Base-by-base conservation (phyloP, 495 filamentous ascomycete species). In the Emericellopsis terricola region DNA sequence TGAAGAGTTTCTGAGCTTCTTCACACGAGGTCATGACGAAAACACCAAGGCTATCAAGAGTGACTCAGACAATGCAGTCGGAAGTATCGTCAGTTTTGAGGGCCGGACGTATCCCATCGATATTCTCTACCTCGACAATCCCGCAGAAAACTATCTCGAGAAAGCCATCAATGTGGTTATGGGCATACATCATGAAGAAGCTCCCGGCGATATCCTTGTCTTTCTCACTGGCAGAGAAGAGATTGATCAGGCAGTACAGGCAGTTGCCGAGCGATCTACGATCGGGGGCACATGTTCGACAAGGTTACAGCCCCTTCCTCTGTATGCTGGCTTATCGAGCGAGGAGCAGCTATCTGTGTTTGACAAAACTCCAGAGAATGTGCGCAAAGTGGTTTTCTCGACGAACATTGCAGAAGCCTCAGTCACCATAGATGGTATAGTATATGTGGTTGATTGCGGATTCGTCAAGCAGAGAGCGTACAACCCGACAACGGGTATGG, bases 371-470 rank as follows among this genome's bases (percentile, higher is more conserved):
- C 81, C 82, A 8, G 78, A 81, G 41, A 84, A 85, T 41, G 78
- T 74, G 15, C 64, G 89, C 10, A 97, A 96, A 50, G 81, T 94
- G 20, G 79, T 97, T 29, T 74, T 97, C 39, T 83, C 81, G 3
- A 96, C 89, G 30, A 96, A 96, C 50, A 94, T 97, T 41, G 83
- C 89, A 21, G 89, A 97, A 58, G 91, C 89, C 14, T 87, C 79
- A 0, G 73, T 97, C 11, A 97, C 89, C 6, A 93, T 97, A 29
- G 79, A 91, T 37, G 85, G 83, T 4, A 82, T 96, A 41, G 73
- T 83, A 30, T 96, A 86, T 46, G 87, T 97, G 13, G 67, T 96
- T 33, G 89, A 97, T 51, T 78, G 73, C 29, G 89, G 91, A 7
- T 94, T 81, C 47, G 84, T 91, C 40, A 96, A 99, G 43, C 54